These are phyloP conservation scores for Sphagnum tenellum DNA, from an alignment of 225 moss, liverwort and hornwort genomes.

Conservation along the genomic window DNA sequence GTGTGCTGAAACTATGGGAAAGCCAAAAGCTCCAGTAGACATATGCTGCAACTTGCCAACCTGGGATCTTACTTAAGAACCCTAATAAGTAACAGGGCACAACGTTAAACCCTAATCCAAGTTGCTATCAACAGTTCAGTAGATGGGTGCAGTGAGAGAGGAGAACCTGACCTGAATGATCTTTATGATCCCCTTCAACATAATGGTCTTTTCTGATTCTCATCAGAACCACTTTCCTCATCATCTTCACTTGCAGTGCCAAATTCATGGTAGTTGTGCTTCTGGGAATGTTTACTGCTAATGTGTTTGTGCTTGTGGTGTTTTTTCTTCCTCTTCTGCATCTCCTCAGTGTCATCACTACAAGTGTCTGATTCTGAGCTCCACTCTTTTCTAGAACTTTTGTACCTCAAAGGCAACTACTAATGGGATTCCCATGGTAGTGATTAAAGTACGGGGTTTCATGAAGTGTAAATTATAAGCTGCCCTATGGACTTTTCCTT, in stretches of 20 bases:
- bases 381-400: slow-evolving; percentile 4
- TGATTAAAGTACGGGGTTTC: too few relatives aligned
- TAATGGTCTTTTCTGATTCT: slow-evolving; percentile 7
- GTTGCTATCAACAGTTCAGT: not conserved
- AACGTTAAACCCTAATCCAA: not conserved
- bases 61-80: too few relatives aligned
- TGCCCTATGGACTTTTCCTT: too few relatives aligned
- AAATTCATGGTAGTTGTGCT: slow-evolving; percentile 3
- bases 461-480: too few relatives aligned
- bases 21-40: not conserved
- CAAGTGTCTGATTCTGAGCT: slow-evolving; percentile 11
- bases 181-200: slow-evolving; percentile 6
- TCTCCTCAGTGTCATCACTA: slow-evolving; percentile 8
- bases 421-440: too few relatives aligned
- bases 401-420: not conserved
- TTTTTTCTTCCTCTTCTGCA: slow-evolving; percentile 10
- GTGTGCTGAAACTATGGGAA: not conserved
- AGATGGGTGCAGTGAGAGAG: not conserved
- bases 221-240: slow-evolving; percentile 6
- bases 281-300: slow-evolving; percentile 8
- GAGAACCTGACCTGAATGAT: slow-evolving; percentile 8
- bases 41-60: not conserved
- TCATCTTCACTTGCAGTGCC: not conserved
- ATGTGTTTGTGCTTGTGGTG: slow-evolving; percentile 12
- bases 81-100: too few relatives aligned